Percentiles rank a stretch among this genome's conserved stretches.
phyloP scores from a whole-genome alignment of 345 rosid species.

The Triadica sebifera region DNA sequence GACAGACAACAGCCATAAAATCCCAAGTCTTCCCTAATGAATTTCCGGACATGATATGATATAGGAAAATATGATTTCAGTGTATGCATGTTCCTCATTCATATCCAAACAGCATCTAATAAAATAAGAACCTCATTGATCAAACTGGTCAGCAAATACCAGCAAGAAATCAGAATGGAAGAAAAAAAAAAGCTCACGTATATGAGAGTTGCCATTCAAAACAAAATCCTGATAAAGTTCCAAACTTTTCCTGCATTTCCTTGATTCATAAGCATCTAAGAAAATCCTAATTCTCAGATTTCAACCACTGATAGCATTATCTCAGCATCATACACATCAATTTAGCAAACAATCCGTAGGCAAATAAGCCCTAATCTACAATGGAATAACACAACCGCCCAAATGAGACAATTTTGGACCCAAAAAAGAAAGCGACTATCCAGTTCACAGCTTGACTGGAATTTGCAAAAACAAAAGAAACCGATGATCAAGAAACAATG shows the following conservation, averaged over 20 bases:
- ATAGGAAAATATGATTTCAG: not conserved
- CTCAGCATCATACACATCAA: conserved; percentile 21
- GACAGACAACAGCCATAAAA: not conserved
- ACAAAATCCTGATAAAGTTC: conserved; percentile 5
- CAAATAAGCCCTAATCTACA: conserved; percentile 11
- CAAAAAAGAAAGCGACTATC: not conserved
- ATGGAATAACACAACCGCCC: conserved; percentile 11
- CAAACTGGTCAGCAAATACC: conserved; percentile 2
- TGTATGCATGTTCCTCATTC: conserved; percentile 4
- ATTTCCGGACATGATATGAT: conserved; percentile 13
- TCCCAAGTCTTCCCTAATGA: conserved; percentile 10
- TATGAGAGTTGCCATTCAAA: not conserved
- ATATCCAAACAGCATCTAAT: not conserved
- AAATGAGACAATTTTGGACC: not conserved
- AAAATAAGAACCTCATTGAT: conserved; percentile 9
- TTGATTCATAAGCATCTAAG: conserved; percentile 17
- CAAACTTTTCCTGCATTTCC: conserved; percentile 4
- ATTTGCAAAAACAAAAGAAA: conserved; percentile 10
- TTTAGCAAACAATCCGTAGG: not conserved
- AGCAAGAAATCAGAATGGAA: not conserved
- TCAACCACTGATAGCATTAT: not conserved
- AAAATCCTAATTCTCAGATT: conserved; percentile 13
- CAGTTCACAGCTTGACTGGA: conserved; percentile 14
- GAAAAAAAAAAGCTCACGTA: not conserved
- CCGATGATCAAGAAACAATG: conserved; percentile 2